Percentiles rank a stretch among this genome's conserved stretches.
Evolutionary conservation across 202 grass and related monocot species (phyloP).

Genomic region (Dendrocalamus latiflorus): DNA sequence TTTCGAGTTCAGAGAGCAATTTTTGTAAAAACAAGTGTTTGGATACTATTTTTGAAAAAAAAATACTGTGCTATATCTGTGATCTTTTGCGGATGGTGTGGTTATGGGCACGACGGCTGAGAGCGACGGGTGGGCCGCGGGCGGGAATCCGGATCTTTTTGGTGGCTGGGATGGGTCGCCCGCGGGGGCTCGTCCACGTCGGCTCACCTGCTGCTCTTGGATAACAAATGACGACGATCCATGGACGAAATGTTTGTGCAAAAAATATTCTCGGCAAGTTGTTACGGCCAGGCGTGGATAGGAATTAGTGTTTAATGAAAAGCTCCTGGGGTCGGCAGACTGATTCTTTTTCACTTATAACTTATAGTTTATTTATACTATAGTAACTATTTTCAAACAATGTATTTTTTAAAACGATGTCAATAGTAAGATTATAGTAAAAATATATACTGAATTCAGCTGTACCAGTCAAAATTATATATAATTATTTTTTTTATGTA

Average conservation of each 20-base stretch:
- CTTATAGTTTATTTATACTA: no score
- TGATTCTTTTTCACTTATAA: no score
- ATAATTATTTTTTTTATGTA: no score
- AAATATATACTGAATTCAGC: no score
- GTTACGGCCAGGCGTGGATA: not conserved
- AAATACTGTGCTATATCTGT: no score
- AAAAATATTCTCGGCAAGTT: not conserved
- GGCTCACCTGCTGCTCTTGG: not conserved
- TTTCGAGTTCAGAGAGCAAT: no score
- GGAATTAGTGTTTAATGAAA: not conserved
- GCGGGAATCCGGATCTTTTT: conserved; percentile 25
- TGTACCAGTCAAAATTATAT: no score
- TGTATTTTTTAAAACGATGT: no score
- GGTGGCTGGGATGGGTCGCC: conserved; percentile 10
- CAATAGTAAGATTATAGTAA: no score
- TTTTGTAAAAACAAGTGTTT: no score
- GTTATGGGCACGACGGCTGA: not conserved
- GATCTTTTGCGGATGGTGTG: not conserved
- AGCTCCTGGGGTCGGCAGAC: not conserved
- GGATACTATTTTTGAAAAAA: no score
- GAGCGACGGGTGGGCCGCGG: not conserved
- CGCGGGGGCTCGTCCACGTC: not conserved
- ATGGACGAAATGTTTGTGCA: not conserved
- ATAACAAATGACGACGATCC: not conserved
- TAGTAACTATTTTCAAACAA: no score